Evolutionary conservation across 768 basidiomycete species (phyloP).

Genomic region (Lanmaoa pseudosensibilis): DNA sequence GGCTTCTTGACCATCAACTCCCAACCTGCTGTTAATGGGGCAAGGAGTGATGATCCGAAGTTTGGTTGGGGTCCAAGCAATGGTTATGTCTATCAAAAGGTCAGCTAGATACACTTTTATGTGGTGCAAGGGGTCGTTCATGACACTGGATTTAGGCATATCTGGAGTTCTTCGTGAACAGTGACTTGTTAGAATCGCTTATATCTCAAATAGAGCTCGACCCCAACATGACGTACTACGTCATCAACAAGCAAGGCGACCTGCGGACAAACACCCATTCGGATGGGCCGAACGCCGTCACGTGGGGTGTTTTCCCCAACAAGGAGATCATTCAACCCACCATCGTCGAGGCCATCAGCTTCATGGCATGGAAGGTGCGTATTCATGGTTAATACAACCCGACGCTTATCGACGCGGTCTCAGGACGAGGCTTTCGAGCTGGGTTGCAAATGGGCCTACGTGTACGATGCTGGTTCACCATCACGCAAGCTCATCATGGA

Average conservation of each 20-base stretch:
- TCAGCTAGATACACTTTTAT: slow-evolving; percentile 26
- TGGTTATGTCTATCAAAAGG: slow-evolving; percentile 96
- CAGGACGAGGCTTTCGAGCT: slow-evolving; percentile 95
- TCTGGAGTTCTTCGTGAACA: slow-evolving; percentile 90
- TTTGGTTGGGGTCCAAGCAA: slow-evolving; percentile 95
- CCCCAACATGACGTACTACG: slow-evolving; percentile 90
- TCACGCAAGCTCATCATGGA: slow-evolving; percentile 74
- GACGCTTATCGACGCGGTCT: slow-evolving; percentile 9
- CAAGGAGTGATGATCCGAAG: slow-evolving; percentile 75
- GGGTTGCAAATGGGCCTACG: slow-evolving; percentile 84
- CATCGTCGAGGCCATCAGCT: slow-evolving; percentile 94
- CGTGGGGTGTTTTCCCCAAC: slow-evolving; percentile 97
- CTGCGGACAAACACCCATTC: slow-evolving; percentile 92
- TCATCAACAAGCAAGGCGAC: slow-evolving; percentile 95
- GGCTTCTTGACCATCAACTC: slow-evolving; percentile 98
- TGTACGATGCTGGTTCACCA: slow-evolving; percentile 77
- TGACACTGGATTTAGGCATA: slow-evolving; percentile 64
- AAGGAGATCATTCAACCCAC: slow-evolving; percentile 97
- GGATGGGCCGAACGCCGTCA: slow-evolving; percentile 97
- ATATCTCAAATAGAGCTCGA: slow-evolving; percentile 84
- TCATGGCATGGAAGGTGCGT: slow-evolving; percentile 96
- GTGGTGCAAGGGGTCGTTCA: background rate
- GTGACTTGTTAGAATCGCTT: slow-evolving; percentile 67
- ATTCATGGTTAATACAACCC: background rate
- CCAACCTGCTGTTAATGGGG: slow-evolving; percentile 93